phyloP scores from a whole-genome alignment of 768 basidiomycete genomes.

The Amylocystis lapponica region DNA sequence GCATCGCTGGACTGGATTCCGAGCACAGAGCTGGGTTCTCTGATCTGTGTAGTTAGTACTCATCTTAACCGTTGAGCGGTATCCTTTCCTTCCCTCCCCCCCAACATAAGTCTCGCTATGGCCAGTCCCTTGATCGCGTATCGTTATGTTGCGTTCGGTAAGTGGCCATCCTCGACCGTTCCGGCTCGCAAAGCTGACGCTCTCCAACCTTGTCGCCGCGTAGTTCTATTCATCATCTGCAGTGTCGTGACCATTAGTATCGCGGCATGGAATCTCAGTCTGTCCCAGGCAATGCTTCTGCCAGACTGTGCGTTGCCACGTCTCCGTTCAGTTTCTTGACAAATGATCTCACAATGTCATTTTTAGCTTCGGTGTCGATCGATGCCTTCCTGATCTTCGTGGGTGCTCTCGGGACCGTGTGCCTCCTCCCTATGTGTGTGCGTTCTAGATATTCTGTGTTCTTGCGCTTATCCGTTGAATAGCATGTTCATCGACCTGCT shows the following conservation, averaged over 20 bases:
- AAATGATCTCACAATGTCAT: neutral
- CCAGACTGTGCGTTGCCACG: neutral
- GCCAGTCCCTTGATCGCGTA: constrained; percentile 39
- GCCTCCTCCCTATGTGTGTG: constrained; percentile 55
- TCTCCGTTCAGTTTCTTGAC: neutral
- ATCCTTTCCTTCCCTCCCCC: constrained; percentile 18
- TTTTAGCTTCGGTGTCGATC: constrained; percentile 32
- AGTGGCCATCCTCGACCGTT: constrained; percentile 16
- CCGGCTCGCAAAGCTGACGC: too few relatives aligned
- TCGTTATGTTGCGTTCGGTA: constrained; percentile 62
- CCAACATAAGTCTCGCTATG: constrained; percentile 30
- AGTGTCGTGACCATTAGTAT: constrained; percentile 60
- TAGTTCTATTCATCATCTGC: constrained; percentile 58
- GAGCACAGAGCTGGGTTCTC: constrained; percentile 24
- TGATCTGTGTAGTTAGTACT: constrained; percentile 14
- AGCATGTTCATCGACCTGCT: constrained; percentile 57
- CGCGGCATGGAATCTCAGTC: constrained; percentile 61
- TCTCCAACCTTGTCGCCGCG: constrained; percentile 1
- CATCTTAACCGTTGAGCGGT: constrained; percentile 29
- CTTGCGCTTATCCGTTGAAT: neutral
- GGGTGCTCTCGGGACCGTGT: constrained; percentile 50
- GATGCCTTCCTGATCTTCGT: constrained; percentile 58
- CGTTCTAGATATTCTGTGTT: neutral
- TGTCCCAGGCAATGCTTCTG: constrained; percentile 24
- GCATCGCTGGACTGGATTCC: constrained; percentile 27